Evolutionary conservation across 192 early-diverging fungal genomes (phyloP), one percentile per base, ranked within the genome.

Genomic region (Geranomyces variabilis): DNA sequence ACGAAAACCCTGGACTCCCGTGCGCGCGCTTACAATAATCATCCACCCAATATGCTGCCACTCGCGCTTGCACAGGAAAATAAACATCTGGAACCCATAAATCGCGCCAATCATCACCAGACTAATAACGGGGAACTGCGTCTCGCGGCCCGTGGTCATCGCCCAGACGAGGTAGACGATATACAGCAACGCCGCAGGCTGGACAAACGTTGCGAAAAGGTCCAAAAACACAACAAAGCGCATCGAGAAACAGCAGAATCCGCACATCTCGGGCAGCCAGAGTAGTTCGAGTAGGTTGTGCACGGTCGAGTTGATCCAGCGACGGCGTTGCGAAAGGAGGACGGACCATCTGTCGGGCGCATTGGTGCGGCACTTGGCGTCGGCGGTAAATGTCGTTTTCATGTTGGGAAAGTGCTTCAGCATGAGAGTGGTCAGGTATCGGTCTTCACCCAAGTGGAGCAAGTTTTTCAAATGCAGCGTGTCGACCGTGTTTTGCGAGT

Each of bases 301-400:
- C 29, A 98, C 90, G 0, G 96, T 98, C 13, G 95, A 97, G 81
- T 98, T 98, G 81, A 98, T 98, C 96, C 96, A 98, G 24, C 96
- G 91, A 73, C 96, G 92, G 29, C 96, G 85, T 81, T 99, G 97
- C 10, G 96, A 98, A 13, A 97, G 76, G 51, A 99, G 79, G 9
- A 99, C 84, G 0, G 82, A 79, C 91, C 93, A 98, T 56, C 88
- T 84, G 73, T 96, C 94, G 2, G 97, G 97, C 1, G 91, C 96
- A 10, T 92, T 89, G 13, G 97, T 99, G 74, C 78, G 84, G 80
- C 94, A 95, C 68, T 86, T 87, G 53, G 97, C 97, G 75, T 97
- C 90, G 7, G 91, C 84, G 14, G 91, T 94, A 64, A 98, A 99
- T 30, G 89, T 94, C 80, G 93, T 93, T 80, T 94, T 94, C 83